Base-by-base conservation (phyloP, 352 stramenopile species). In the Globisporangium carolinianum region DNA sequence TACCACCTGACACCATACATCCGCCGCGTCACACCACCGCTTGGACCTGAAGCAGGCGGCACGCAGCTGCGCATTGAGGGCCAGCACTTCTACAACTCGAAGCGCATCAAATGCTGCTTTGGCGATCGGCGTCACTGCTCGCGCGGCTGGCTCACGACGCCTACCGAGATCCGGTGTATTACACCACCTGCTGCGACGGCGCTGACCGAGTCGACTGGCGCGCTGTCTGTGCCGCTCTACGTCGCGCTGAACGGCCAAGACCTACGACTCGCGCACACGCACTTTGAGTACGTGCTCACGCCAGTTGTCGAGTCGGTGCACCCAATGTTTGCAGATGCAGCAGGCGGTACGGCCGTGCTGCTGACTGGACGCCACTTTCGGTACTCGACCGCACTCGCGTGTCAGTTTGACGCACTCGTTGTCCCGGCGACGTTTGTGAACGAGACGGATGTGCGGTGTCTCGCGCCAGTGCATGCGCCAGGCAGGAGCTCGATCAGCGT, bases 181-280 rank as follows among this genome's bases (percentile, higher is more conserved):
- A 17, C 51, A 17, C 66, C 66, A 0, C 72, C 79, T 50, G 60
- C 67, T n/a, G 58, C 73, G 11, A 7, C 36, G 4, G 35, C 41
- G n/a, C 5, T 61, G 10, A 39, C 41, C 7, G 41, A 53, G 8
- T 47, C 48, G 6, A 35, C 52, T 35, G 62, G 57, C 6, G 69
- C 71, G 14, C 61, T 75, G 1, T 47, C 53, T 5, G 69, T 89
- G 35, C 54, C 74, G 0, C 53, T 96, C 11, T 60, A 85, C 10
- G 49, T 96, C n/a, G 75, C 81, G n/a, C 53, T 89, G 5, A 96
- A 95, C 49, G 83, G 78, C 7, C 75, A 88, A 58, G 83, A 95
- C 57, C 85, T 85, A 54, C 51, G 83, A 2, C 51, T 17, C 3
- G 18, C 83, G 0, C 51, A 65, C 5, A 60, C 69, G 37, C 39